Conservation (phyloP, 2,329 filamentous ascomycete genomes). For the Exserohilum turcica region DNA sequence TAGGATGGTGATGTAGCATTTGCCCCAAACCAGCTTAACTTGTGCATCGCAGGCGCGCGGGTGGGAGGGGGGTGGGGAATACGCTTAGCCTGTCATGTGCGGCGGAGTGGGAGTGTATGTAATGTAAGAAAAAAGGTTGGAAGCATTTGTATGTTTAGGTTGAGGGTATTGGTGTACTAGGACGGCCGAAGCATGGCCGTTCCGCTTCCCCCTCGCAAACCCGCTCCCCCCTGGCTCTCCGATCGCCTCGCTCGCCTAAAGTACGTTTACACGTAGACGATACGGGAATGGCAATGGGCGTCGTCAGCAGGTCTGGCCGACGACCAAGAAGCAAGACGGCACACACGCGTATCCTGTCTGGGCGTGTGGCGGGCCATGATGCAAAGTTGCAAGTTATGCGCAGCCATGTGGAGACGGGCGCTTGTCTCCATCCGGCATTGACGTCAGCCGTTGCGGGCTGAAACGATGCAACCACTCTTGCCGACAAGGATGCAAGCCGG, state of each 20-base stretch:
- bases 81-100: too few species aligned
- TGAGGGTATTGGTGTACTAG: too few species aligned
- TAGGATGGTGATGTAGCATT: too few species aligned
- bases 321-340: background rate
- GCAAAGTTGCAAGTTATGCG: background rate
- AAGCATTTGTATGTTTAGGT: too few species aligned
- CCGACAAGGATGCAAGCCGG: conserved; percentile 15
- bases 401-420: background rate
- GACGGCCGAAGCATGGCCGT: too few species aligned
- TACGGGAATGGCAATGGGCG: background rate
- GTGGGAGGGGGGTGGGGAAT: too few species aligned
- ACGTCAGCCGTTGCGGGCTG: conserved; percentile 25
- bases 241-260: too few species aligned
- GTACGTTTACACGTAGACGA: too few species aligned
- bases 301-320: conserved; percentile 19
- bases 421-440: conserved; percentile 10
- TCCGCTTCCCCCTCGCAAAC: too few species aligned
- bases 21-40: background rate
- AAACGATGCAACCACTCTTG: background rate
- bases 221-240: too few species aligned
- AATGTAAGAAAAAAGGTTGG: too few species aligned
- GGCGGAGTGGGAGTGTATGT: too few species aligned
- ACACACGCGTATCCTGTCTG: background rate
- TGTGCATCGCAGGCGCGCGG: background rate
- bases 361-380: conserved; percentile 4